Percentiles rank a stretch among this genome's conserved stretches.
Conservation (phyloP, 73 alveolate genomes). For the Paraurostyla sp. region DNA sequence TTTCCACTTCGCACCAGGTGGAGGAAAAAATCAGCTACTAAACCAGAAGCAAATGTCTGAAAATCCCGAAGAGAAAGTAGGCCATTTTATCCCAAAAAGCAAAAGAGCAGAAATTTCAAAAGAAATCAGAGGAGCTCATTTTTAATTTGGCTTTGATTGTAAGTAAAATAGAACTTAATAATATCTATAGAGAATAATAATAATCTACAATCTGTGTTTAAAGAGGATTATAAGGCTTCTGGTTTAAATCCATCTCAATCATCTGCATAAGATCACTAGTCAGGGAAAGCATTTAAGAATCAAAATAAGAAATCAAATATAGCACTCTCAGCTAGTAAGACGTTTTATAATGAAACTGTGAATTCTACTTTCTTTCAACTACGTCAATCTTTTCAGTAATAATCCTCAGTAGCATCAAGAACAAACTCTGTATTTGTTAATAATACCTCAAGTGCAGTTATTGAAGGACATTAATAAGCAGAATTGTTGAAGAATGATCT, state of each 20-base stretch:
- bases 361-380: background rate
- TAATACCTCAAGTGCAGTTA: too few relatives aligned
- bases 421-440: too few relatives aligned
- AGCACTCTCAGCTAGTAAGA: background rate
- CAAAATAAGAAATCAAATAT: conserved; percentile 14
- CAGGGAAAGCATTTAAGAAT: background rate
- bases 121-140: conserved; percentile 40
- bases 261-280: background rate
- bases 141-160: conserved; percentile 24
- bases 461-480: too few relatives aligned
- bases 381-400: background rate
- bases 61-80: conserved; percentile 22
- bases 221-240: conserved; percentile 20
- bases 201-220: conserved; percentile 2
- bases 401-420: too few relatives aligned
- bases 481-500: conserved; percentile 14
- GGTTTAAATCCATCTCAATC: background rate
- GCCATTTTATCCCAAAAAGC: background rate
- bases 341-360: conserved; percentile 23
- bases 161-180: background rate
- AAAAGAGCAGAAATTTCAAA: conserved; percentile 33
- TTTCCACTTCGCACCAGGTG: too few relatives aligned
- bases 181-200: background rate
- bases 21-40: too few relatives aligned
- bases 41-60: too few relatives aligned